Evolutionary conservation across 2,329 filamentous ascomycete genomes (phyloP).

Genomic region (Penicillium sp.): DNA sequence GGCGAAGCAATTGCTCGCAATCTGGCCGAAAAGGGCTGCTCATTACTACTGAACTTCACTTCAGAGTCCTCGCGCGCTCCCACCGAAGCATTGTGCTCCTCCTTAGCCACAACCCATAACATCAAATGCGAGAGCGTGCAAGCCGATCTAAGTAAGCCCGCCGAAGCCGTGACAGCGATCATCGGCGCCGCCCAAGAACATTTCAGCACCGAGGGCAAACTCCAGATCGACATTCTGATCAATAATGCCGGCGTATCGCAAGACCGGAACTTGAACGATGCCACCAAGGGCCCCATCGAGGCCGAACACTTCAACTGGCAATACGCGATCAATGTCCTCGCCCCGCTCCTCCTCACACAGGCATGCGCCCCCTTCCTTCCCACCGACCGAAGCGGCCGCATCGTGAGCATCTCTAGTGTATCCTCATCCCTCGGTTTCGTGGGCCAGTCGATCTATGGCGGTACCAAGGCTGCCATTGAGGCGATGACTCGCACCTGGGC

Average conservation of each 20-base stretch:
- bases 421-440: slow-evolving; percentile 58
- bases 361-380: slow-evolving; percentile 70
- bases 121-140: slow-evolving; percentile 64
- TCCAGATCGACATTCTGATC: slow-evolving; percentile 78
- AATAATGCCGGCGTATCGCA: slow-evolving; percentile 75
- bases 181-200: slow-evolving; percentile 59
- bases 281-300: slow-evolving; percentile 60
- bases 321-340: slow-evolving; percentile 79
- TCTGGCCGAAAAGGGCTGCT: slow-evolving; percentile 70
- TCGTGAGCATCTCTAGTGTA: slow-evolving; percentile 63
- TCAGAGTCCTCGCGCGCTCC: slow-evolving; percentile 58
- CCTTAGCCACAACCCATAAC: slow-evolving; percentile 58
- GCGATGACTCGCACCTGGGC: slow-evolving; percentile 70
- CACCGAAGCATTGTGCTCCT: slow-evolving; percentile 55
- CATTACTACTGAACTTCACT: slow-evolving; percentile 70
- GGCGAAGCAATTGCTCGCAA: slow-evolving; percentile 68
- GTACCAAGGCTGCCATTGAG: slow-evolving; percentile 66
- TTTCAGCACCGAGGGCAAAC: slow-evolving; percentile 52
- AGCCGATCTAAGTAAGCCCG: slow-evolving; percentile 67
- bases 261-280: slow-evolving; percentile 60
- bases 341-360: slow-evolving; percentile 75
- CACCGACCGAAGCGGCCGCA: slow-evolving; percentile 63
- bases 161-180: slow-evolving; percentile 58
- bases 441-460: slow-evolving; percentile 62
- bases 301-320: slow-evolving; percentile 66